Evolutionary conservation across 345 rosid species (phyloP).

Genomic region (Passiflora organensis): DNA sequence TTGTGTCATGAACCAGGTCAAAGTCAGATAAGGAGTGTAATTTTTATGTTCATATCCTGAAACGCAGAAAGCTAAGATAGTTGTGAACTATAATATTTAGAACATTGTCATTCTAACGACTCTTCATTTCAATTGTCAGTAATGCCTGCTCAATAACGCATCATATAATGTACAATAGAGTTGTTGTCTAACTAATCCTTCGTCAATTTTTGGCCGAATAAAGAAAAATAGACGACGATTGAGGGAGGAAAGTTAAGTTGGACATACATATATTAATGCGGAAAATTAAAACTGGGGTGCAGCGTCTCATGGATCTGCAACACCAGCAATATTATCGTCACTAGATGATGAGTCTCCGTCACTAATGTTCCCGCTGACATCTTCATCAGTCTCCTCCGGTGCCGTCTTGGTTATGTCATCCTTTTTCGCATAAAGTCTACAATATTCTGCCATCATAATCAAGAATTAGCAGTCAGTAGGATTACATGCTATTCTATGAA

Average conservation of each 20-base stretch:
- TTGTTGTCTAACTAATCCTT: constrained; percentile 12
- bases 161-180: constrained; percentile 8
- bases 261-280: not conserved
- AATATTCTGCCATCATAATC: constrained; percentile 23
- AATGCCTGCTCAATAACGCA: not conserved
- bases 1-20: too few species aligned
- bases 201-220: constrained; percentile 12
- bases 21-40: too few species aligned
- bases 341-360: constrained; percentile 26
- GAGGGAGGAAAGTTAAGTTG: not conserved
- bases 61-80: not conserved
- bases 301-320: constrained; percentile 26
- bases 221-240: not conserved
- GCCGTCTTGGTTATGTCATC: constrained; percentile 15
- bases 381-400: constrained; percentile 24
- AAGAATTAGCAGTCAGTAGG: not conserved
- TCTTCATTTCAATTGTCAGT: constrained; percentile 10
- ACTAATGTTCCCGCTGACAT: constrained; percentile 23
- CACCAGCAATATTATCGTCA: constrained; percentile 27
- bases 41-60: not conserved
- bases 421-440: constrained; percentile 33
- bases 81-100: not conserved
- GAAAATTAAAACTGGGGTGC: not conserved
- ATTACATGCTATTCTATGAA: not conserved
- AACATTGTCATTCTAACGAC: not conserved